Base-by-base conservation (phyloP, 2,329 filamentous ascomycete genomes). In the Aureobasidium sp. region DNA sequence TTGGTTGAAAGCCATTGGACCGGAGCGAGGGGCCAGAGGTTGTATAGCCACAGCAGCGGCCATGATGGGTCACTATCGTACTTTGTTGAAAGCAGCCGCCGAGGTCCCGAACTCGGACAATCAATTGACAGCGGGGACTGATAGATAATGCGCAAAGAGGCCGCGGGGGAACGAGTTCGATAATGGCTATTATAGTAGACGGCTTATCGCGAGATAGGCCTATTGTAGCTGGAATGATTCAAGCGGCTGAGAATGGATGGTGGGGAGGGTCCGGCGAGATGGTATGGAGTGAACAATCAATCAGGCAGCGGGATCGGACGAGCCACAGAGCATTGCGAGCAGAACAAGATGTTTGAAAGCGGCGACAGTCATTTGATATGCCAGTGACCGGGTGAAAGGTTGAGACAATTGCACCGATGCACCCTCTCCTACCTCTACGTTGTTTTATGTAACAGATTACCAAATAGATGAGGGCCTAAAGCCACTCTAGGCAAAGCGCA, bases 1-100 rank as follows among this genome's bases (percentile, higher is more conserved):
- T 41, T 65, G 62, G 27, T 67, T 65, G 48, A 79, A 76, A 66
- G 76, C 73, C 63, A 78, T 72, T 59, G 77, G 75, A 63, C 73
- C 73, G 59, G 78, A 74, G 69, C 77, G 76, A 68, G 75, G 71
- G 65, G 75, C 74, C 70, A 77, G 71, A 64, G 76, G 76, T 67
- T 78, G 77, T 68, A 79, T 76, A 67, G 78, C 75, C 68, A 80
- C 75, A 66, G 74, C 77, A 63, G 78, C 76, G 68, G 78, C 77
- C 78, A 80, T 79, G 69, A 51, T 65, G 62, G 29, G 51, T 31
- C 41, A 51, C 44, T 59, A 58, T 44, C 61, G 53, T 59, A 63
- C 56, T 44, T 15, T 58, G 45, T 60, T 49, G 45, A 51, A 51
- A 41, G 6, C 36, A 55, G 27, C 34, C 22, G 22, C 45, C 36